Evolutionary conservation across 495 filamentous ascomycete species (phyloP), one percentile per base, ranked within the genome.

Genomic region (Daldinia caldariorum): DNA sequence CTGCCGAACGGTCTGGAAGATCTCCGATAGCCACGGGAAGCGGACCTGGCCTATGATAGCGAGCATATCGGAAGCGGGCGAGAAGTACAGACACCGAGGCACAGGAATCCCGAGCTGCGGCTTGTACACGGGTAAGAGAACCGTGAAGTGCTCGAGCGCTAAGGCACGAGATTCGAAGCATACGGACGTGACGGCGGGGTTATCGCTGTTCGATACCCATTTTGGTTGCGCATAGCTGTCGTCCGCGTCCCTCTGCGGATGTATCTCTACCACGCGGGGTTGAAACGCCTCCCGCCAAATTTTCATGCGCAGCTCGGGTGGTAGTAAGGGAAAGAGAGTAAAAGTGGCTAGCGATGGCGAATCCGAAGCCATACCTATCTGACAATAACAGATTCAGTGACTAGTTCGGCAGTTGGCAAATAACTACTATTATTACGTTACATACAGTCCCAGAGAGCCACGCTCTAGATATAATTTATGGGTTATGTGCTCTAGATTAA

Each of bases 271-370:
- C 12, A 73, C 70, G 34, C 79, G 77, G 0, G 77, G 76, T 7
- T 63, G 26, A 34, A 80, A 77, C 9, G 79, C 41, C 47, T 60
- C 60, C 0, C 63, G 45, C 77, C 79, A 81, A 31, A 81, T 78
- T 4, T 75, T 60, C 70, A 81, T 71, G 35, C 79, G 76, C 47
- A 81, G 57, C 39, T 81, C 79, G 35, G 75, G 49, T 10, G 79
- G 79, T 9, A 81, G 72, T n/a, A 66, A 50, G 10, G 76, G 71
- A 53, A 81, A 81, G 32, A 50, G 38, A 6, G 58, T 67, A 45
- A 81, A 79, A 18, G 61, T 29, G 12, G 35, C 20, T n/a, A 6
- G 39, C 14, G 58, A 20, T 34, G 32, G 7, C 37, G 47, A 10
- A 51, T 47, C 32, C 13, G 59, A 56, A 61, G 49, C 13, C 60